These are phyloP conservation scores for Stellera chamaejasme DNA, from an alignment of 345 rosid species.

Conservation along the genomic window DNA sequence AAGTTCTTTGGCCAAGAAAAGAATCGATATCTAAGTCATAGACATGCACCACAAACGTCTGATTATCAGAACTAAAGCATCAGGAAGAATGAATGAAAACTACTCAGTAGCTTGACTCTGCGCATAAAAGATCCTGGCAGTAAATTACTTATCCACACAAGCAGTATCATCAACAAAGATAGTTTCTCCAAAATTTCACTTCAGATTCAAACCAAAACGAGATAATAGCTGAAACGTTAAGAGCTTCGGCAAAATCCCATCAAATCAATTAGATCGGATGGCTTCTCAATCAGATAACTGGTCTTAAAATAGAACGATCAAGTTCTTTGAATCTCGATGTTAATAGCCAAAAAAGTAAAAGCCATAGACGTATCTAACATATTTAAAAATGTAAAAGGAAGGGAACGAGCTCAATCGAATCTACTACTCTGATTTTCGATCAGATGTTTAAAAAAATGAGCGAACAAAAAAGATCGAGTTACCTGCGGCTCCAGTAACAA, in stretches of 20 bases:
- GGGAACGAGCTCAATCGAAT: too few species aligned
- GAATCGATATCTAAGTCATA: neutral
- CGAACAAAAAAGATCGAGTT: slow-evolving; percentile 4
- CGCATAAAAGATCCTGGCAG: too few species aligned
- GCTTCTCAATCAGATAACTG: too few species aligned
- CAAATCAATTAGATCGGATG: too few species aligned
- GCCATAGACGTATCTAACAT: neutral
- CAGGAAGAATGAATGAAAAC: neutral
- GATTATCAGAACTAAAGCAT: neutral
- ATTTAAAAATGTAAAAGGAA: slow-evolving; percentile 6
- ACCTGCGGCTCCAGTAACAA: slow-evolving; percentile 99
- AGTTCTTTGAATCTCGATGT: neutral
- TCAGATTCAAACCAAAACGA: too few species aligned
- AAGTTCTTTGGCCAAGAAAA: neutral
- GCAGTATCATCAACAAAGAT: too few species aligned
- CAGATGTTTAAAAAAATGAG: neutral
- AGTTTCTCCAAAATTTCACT: too few species aligned
- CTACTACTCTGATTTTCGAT: slow-evolving; percentile 5
- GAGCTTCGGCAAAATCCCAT: too few species aligned
- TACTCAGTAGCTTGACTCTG: too few species aligned
- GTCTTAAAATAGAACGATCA: too few species aligned
- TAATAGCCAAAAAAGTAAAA: neutral
- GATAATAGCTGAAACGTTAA: too few species aligned
- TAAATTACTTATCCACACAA: too few species aligned
- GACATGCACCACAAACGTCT: neutral